These are phyloP conservation scores for maize (Zea mays) DNA, from an alignment of 176 grass and related monocot species.

Conservation along the genomic window DNA sequence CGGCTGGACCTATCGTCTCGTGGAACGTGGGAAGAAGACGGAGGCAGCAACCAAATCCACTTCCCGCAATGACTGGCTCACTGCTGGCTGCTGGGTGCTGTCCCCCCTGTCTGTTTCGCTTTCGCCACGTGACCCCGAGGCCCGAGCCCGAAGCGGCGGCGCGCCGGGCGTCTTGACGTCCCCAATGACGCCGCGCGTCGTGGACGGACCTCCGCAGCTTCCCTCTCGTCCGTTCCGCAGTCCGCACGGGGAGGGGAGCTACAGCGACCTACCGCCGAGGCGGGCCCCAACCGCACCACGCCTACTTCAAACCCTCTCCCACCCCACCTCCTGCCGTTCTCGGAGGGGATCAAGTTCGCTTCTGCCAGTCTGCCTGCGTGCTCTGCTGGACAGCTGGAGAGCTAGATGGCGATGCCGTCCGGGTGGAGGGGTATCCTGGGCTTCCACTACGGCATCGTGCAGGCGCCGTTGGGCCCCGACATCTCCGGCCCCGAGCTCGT, in stretches of 20 bases:
- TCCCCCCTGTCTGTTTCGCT: background rate
- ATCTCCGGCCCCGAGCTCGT: constrained; percentile 91
- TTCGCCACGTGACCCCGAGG: background rate
- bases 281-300: background rate
- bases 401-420: constrained; percentile 32
- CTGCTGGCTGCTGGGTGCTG: no score
- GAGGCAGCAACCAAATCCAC: background rate
- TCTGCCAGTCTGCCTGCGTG: background rate
- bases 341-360: background rate
- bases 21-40: no score
- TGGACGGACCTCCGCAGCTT: constrained; percentile 25
- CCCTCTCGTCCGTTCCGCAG: background rate
- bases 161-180: constrained; percentile 21
- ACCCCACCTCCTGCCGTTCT: background rate
- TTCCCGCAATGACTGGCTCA: background rate
- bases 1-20: no score
- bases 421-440: constrained; percentile 85
- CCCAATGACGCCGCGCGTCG: constrained; percentile 23
- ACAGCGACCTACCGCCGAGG: background rate
- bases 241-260: no score
- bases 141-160: background rate
- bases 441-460: constrained; percentile 85
- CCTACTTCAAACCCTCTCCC: constrained; percentile 5
- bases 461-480: constrained; percentile 91
- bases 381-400: background rate